A percentile compares a stretch with the other conserved stretches of the same genome.
phyloP scores from a whole-genome alignment of 2,329 filamentous ascomycete species.

The Aspergillus fumigatus region DNA sequence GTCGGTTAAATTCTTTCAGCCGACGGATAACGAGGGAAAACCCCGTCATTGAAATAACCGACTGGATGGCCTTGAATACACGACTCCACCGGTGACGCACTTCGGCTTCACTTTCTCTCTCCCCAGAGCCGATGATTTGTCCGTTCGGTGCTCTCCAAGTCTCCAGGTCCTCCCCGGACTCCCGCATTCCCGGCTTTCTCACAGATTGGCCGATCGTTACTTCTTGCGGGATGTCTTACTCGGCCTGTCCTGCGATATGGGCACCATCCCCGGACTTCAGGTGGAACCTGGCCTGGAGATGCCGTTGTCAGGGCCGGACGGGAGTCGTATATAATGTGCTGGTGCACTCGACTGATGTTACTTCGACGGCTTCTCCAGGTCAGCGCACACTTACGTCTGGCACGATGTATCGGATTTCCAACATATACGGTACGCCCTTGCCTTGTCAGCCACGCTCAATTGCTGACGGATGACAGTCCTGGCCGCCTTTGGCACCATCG shows the following conservation, averaged over 20 bases:
- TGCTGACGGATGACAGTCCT: constrained; percentile 32
- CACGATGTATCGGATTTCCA: constrained; percentile 19
- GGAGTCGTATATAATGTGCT: constrained; percentile 1
- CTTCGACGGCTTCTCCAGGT: background rate
- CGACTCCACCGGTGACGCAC: constrained; percentile 11
- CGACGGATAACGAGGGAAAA: constrained; percentile 8
- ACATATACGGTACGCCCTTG: constrained; percentile 15
- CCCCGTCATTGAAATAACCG: constrained; percentile 13
- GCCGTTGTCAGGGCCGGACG: background rate
- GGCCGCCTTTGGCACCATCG: constrained; percentile 53
- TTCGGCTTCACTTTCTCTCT: background rate
- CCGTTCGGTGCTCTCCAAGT: constrained; percentile 1
- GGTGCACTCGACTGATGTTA: background rate
- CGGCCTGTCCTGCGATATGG: constrained; percentile 5
- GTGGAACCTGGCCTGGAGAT: background rate
- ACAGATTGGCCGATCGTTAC: constrained; percentile 7
- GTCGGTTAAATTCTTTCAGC: constrained; percentile 12
- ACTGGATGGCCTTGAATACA: constrained; percentile 6
- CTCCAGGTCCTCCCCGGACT: background rate
- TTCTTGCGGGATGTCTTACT: constrained; percentile 1
- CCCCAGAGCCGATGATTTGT: constrained; percentile 10
- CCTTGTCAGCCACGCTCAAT: background rate
- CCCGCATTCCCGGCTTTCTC: constrained; percentile 6
- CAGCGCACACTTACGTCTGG: background rate
- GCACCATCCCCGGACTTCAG: constrained; percentile 8